phyloP scores from a whole-genome alignment of 352 stramenopile species.

The Phytophthora sp. region DNA sequence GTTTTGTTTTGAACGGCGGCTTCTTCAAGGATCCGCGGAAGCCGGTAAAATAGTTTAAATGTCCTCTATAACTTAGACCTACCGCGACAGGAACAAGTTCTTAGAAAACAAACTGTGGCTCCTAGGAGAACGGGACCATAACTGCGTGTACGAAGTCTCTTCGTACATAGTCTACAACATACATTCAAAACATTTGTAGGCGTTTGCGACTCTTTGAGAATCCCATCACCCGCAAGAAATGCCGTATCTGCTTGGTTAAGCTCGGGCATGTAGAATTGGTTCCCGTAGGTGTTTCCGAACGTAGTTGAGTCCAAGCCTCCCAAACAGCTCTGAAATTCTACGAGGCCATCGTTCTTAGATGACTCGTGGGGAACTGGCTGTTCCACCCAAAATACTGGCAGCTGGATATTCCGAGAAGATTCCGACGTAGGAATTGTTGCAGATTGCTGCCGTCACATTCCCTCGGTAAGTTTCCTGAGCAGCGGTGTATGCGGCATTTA shows the following conservation, averaged over 20 bases:
- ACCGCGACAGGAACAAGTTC: background rate
- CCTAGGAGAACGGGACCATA: background rate
- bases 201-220: conserved; percentile 27
- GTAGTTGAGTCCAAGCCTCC: conserved; percentile 11
- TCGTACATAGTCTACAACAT: background rate
- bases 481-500: conserved; percentile 22
- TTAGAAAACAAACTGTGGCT: background rate
- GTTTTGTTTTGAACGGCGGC: background rate
- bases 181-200: conserved; percentile 1
- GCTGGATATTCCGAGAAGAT: conserved; percentile 31
- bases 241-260: conserved; percentile 45
- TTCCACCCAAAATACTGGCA: conserved; percentile 11
- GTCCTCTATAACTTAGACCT: background rate
- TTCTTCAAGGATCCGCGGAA: conserved; percentile 4
- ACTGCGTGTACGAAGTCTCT: background rate
- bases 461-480: conserved; percentile 22
- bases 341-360: conserved; percentile 23
- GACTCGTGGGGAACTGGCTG: conserved; percentile 18
- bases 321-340: background rate
- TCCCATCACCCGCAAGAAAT: conserved; percentile 37
- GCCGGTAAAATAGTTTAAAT: conserved; percentile 2
- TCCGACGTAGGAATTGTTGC: conserved; percentile 30
- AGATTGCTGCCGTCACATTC: conserved; percentile 38
- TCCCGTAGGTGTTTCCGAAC: conserved; percentile 31
- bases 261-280: conserved; percentile 29